Evolutionary conservation across 768 basidiomycete species (phyloP).

Genomic region (Hericium coralloides): DNA sequence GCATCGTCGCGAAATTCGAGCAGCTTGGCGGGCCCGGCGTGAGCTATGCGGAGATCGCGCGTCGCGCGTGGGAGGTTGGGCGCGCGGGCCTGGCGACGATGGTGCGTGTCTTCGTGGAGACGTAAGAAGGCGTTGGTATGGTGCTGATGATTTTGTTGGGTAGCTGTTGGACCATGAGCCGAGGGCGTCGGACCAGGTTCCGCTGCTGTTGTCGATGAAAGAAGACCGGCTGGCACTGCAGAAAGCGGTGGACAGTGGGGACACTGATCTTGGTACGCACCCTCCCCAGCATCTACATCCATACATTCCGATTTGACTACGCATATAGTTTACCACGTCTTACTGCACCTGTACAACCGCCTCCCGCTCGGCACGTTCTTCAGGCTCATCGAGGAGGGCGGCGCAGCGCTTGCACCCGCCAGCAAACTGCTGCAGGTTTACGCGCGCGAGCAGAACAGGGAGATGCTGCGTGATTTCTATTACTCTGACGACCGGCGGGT

Average conservation of each 20-base stretch:
- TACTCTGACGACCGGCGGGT: slow-evolving; percentile 94
- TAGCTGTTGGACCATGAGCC: slow-evolving; percentile 90
- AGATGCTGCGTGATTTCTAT: slow-evolving; percentile 92
- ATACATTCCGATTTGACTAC: background rate
- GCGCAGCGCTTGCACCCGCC: slow-evolving; percentile 62
- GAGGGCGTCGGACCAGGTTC: slow-evolving; percentile 86
- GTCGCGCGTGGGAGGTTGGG: slow-evolving; percentile 87
- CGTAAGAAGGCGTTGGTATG: background rate
- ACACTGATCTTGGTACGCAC: slow-evolving; percentile 79
- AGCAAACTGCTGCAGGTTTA: slow-evolving; percentile 81
- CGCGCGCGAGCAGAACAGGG: slow-evolving; percentile 81
- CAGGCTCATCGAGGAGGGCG: slow-evolving; percentile 87
- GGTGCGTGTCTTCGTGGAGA: slow-evolving; percentile 29
- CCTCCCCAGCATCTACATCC: background rate
- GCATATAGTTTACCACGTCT: slow-evolving; percentile 78
- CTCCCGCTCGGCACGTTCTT: slow-evolving; percentile 89
- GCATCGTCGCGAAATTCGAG: slow-evolving; percentile 88
- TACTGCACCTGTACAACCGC: slow-evolving; percentile 78
- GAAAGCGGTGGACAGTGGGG: slow-evolving; percentile 91
- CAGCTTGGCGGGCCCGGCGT: slow-evolving; percentile 70
- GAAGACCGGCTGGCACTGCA: slow-evolving; percentile 81
- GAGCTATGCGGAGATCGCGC: slow-evolving; percentile 92
- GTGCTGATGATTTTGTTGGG: background rate
- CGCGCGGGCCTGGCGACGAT: slow-evolving; percentile 74
- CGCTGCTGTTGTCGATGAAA: slow-evolving; percentile 88